These are phyloP conservation scores for Eustoma russellianum DNA, from an alignment of 257 asterid genomes.

Conservation along the genomic window DNA sequence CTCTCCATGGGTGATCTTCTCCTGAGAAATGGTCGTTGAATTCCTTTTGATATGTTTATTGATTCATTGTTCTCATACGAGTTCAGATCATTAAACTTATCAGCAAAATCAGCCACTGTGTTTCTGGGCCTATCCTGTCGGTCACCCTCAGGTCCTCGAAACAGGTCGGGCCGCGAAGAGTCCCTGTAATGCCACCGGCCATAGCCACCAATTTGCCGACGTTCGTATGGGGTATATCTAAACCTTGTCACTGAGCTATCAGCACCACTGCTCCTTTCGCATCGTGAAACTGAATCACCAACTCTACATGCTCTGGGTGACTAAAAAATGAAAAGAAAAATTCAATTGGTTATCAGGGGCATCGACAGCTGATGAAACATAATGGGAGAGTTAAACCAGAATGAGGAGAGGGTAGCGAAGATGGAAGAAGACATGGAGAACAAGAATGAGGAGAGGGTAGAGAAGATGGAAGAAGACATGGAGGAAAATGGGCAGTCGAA, in stretches of 20 bases:
- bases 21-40: constrained; percentile 31
- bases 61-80: constrained; percentile 29
- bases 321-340: constrained; percentile 4
- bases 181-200: constrained; percentile 43
- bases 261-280: constrained; percentile 37
- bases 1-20: constrained; percentile 50
- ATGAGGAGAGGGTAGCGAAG: too few species aligned
- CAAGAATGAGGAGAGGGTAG: background rate
- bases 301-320: constrained; percentile 30
- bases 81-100: constrained; percentile 7
- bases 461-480: background rate
- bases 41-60: constrained; percentile 24
- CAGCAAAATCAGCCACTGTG: constrained; percentile 10
- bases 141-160: constrained; percentile 38
- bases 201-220: constrained; percentile 34
- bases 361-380: constrained; percentile 9
- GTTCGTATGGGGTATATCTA: constrained; percentile 28
- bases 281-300: constrained; percentile 25
- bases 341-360: constrained; percentile 19
- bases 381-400: background rate
- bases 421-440: constrained; percentile 3
- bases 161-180: constrained; percentile 33
- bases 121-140: constrained; percentile 36
- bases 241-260: constrained; percentile 38
- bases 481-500: constrained; percentile 33